These are phyloP conservation scores for Psidium friedrichsthalianum DNA, from an alignment of 345 rosid genomes.

Conservation along the genomic window DNA sequence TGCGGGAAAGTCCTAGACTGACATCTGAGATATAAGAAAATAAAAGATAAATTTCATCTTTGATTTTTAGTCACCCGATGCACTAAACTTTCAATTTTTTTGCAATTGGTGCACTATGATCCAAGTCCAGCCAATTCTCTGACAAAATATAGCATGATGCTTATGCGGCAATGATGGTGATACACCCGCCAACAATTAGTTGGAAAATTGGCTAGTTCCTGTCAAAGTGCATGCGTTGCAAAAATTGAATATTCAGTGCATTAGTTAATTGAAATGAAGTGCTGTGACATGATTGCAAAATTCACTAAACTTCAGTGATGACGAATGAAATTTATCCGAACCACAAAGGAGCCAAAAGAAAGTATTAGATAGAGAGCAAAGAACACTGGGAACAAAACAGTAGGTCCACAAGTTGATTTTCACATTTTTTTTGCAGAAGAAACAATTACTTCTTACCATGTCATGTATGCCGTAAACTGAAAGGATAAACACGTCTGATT, in stretches of 20 bases:
- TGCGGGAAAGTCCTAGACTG: not conserved
- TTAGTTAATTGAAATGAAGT: not conserved
- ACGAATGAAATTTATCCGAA: not conserved
- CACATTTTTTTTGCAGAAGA: not conserved
- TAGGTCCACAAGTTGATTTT: not conserved
- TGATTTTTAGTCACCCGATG: not conserved
- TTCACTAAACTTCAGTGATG: not conserved
- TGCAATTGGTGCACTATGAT: not conserved
- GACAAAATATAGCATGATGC: not conserved
- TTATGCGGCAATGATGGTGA: not conserved
- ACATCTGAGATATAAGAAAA: not conserved
- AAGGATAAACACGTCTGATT: conserved; percentile 43
- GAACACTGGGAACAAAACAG: not conserved
- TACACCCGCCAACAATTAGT: not conserved
- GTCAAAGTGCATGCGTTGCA: not conserved
- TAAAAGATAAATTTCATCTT: not conserved
- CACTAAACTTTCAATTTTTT: not conserved
- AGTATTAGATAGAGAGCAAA: not conserved
- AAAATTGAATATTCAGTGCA: not conserved
- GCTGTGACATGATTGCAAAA: not conserved
- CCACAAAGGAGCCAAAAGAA: not conserved
- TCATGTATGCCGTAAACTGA: conserved; percentile 49
- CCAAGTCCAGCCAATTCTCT: not conserved
- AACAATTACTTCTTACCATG: conserved; percentile 21
- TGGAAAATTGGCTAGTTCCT: not conserved